Percentiles rank a stretch among this genome's conserved stretches.
Evolutionary conservation across 495 filamentous ascomycete genomes (phyloP).

Genomic region (Astrothelium subdiscretum): DNA sequence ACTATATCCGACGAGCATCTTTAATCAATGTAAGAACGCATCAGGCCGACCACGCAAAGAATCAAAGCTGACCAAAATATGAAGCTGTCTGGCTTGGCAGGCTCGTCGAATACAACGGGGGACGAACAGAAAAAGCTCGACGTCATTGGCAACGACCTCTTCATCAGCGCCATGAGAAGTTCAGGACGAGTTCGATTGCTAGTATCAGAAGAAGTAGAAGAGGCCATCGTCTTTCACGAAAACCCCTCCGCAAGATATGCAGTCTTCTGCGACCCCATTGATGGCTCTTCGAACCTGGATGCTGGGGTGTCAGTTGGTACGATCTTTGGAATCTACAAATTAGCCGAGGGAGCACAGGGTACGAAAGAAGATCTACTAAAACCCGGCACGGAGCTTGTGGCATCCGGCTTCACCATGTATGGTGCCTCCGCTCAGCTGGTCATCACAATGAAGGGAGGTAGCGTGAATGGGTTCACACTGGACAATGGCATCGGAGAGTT

Average conservation of each 20-base stretch:
- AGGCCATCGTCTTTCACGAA: conserved; percentile 77
- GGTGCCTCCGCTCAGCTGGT: conserved; percentile 92
- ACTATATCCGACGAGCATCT: conserved; percentile 97
- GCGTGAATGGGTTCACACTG: conserved; percentile 93
- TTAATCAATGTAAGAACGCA: conserved; percentile 58
- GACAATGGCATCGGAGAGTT: conserved; percentile 96
- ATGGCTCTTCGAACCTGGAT: conserved; percentile 94
- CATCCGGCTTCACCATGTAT: conserved; percentile 98
- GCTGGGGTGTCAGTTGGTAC: conserved; percentile 97
- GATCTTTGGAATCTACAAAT: conserved; percentile 90
- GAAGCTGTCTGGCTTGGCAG: conserved; percentile 76
- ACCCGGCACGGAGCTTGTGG: conserved; percentile 83
- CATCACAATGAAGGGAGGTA: conserved; percentile 88
- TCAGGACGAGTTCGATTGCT: conserved; percentile 81
- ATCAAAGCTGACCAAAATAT: conserved; percentile 1
- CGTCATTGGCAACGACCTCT: conserved; percentile 96
- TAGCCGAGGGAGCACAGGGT: conserved; percentile 58
- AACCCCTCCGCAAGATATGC: conserved; percentile 75
- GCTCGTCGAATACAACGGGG: conserved; percentile 87
- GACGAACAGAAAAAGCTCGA: conserved; percentile 99
- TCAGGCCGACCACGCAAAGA: neutral
- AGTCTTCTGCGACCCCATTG: conserved; percentile 94
- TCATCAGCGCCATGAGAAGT: conserved; percentile 85
- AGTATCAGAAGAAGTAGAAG: conserved; percentile 94
- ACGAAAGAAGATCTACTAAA: conserved; percentile 73